These are phyloP conservation scores for Thelonectria olida DNA, from an alignment of 2,329 filamentous ascomycete species.

Conservation along the genomic window DNA sequence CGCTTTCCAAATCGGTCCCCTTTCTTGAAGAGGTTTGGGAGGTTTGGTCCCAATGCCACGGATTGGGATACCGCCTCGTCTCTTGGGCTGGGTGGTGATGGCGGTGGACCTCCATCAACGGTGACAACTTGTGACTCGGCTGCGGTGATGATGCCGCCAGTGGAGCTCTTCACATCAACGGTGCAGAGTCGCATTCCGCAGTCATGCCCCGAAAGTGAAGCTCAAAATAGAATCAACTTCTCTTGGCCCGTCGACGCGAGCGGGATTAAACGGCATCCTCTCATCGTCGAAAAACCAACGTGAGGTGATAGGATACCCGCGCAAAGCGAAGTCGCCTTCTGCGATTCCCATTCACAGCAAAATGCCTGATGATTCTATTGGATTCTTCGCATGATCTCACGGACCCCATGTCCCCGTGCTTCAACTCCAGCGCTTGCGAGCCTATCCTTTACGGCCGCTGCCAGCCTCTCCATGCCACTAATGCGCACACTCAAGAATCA, in stretches of 20 bases:
- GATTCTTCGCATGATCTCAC: constrained; percentile 12
- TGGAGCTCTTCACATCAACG: constrained; percentile 5
- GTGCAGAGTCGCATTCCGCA: constrained; percentile 1
- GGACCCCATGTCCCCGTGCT: constrained; percentile 6
- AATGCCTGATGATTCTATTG: neutral
- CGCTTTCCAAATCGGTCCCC: neutral
- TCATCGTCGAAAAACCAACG: neutral
- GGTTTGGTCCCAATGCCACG: neutral
- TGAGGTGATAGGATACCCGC: constrained; percentile 8
- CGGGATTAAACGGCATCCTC: constrained; percentile 15
- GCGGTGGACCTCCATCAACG: constrained; percentile 22
- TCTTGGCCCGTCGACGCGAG: constrained; percentile 30
- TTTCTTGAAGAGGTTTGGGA: neutral
- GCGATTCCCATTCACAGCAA: neutral
- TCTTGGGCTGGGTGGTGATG: constrained; percentile 5
- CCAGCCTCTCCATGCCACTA: constrained; percentile 32
- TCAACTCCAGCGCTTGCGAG: constrained; percentile 15
- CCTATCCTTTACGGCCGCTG: constrained; percentile 32
- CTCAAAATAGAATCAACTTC: constrained; percentile 27
- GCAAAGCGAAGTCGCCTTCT: constrained; percentile 1
- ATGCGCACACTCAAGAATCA: constrained; percentile 40
- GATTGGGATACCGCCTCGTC: constrained; percentile 15
- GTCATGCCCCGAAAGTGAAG: constrained; percentile 32
- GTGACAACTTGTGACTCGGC: neutral
- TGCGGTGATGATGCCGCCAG: constrained; percentile 4